phyloP scores from a whole-genome alignment of 2,329 filamentous ascomycete genomes.

The Eutypa lata region DNA sequence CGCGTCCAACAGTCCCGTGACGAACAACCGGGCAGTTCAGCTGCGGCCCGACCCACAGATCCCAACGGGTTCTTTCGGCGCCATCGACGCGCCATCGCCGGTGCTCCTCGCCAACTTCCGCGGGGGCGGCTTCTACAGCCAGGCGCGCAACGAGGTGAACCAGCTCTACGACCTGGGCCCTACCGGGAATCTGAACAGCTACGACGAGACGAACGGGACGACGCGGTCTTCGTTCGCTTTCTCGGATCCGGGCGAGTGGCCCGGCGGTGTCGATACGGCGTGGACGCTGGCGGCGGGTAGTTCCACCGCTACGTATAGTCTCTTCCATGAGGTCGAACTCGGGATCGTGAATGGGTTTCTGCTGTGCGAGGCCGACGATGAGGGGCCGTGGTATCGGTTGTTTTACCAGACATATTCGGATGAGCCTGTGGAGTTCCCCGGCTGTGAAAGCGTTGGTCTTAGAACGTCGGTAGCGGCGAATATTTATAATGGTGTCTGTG shows the following conservation, averaged over 20 bases:
- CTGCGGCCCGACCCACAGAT: conserved; percentile 12
- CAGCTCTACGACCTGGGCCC: conserved; percentile 17
- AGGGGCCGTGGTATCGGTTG: conserved; percentile 16
- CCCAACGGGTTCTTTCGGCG: conserved; percentile 7
- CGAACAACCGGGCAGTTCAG: conserved; percentile 19
- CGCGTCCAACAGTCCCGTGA: conserved; percentile 10
- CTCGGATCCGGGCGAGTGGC: conserved; percentile 13
- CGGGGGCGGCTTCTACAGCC: conserved; percentile 7
- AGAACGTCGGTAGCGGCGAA: conserved; percentile 16
- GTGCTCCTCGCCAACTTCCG: conserved; percentile 14
- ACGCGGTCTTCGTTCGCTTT: conserved; percentile 15
- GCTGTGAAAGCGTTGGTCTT: conserved; percentile 16
- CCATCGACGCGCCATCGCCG: conserved; percentile 15
- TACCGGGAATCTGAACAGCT: conserved; percentile 16
- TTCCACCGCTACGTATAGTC: conserved; percentile 10
- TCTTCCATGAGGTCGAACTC: conserved; percentile 9
- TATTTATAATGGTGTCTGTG: conserved; percentile 17
- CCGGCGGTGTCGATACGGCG: conserved; percentile 10
- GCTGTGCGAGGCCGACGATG: conserved; percentile 9
- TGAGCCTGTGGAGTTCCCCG: conserved; percentile 6
- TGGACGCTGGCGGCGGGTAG: conserved; percentile 12
- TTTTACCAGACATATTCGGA: conserved; percentile 12
- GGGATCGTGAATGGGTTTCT: conserved; percentile 13
- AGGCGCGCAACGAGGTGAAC: conserved; percentile 10
- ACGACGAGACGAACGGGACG: conserved; percentile 13